Percentiles rank a stretch among this genome's conserved stretches.
Evolutionary conservation across 208 protist species (phyloP).

Genomic region (Acanthamoeba sp.): DNA sequence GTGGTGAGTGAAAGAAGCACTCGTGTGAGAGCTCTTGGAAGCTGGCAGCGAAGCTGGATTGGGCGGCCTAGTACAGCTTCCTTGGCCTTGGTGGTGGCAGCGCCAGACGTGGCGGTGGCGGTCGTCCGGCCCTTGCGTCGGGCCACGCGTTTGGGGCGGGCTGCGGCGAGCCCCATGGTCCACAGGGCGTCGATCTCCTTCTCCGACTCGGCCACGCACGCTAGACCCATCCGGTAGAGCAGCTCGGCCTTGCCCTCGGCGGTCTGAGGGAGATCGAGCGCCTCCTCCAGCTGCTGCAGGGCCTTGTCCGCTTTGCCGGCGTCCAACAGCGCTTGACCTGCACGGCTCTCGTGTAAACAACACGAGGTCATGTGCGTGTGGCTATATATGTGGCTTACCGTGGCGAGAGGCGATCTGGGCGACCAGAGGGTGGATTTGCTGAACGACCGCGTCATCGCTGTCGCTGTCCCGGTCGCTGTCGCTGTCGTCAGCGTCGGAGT

Average conservation of each 20-base stretch:
- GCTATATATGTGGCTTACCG: not conserved
- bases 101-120: not conserved
- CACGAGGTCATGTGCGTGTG: not conserved
- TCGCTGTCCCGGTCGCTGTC: not conserved
- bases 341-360: not conserved
- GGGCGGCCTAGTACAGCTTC: not conserved
- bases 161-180: not conserved
- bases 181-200: conserved; percentile 42
- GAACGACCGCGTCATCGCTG: not conserved
- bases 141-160: conserved; percentile 28
- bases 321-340: conserved; percentile 44
- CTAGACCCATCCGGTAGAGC: conserved; percentile 14
- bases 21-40: too few species aligned
- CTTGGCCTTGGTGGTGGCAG: not conserved
- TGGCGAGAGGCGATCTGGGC: conserved; percentile 22
- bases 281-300: not conserved
- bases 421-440: not conserved
- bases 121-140: not conserved
- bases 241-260: conserved; percentile 20
- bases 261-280: not conserved
- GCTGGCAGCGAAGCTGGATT: too few species aligned
- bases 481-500: not conserved
- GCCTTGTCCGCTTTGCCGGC: not conserved
- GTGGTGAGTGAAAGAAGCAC: too few species aligned
- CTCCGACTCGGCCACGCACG: conserved; percentile 27